Base-by-base conservation (phyloP, 495 filamentous ascomycete genomes). In the Podospora sp. region DNA sequence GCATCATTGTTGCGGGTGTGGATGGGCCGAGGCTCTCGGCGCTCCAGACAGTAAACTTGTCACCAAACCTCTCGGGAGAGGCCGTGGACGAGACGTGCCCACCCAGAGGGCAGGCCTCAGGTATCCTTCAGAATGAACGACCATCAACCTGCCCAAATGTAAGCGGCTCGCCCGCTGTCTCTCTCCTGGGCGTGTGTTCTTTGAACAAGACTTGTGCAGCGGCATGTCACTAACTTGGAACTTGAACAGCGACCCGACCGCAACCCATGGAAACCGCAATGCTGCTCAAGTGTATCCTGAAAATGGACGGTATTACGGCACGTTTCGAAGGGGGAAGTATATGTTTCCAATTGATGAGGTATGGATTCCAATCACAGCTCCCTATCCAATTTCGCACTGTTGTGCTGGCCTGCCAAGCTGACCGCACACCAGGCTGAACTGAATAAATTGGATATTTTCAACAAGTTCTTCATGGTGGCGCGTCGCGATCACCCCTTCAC, bases 391-490 rank as follows among this genome's bases (percentile, higher is more conserved):
- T 60, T 60, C 33, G 68, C 8, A 26, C 46, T 26, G 27, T 67
- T 59, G 24, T 3, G 21, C 6, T 26, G 21, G 26, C 3, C 20
- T 33, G 11, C 46, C 49, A 35, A 53, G 21, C 61, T 63, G 24
- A 59, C 57, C 18, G 25, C 60, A 51, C 71, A 66, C 36, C 73
- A 90, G 82, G 76, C 79, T 59, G 92, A 95, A 73, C 84, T 87
- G 75, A 89, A 93, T 71, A 88, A 90, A 33, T 81, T 94, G 60
- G 92, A 95, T 69, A 89, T 93, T 46, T 88, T 91, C 67, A 91
- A 95, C 77, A 89, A 90, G 69, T 77, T 93, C 66, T 89, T 91
- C 73, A 71, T 86, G 12, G 87, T 91, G 6, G 89, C 88, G 21
- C 88, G 92, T 75, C 65, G 82, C 64, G 81, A 89, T 68, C 76